Conservation (phyloP, 2,329 filamentous ascomycete species). For the Diplocarpon mali region DNA sequence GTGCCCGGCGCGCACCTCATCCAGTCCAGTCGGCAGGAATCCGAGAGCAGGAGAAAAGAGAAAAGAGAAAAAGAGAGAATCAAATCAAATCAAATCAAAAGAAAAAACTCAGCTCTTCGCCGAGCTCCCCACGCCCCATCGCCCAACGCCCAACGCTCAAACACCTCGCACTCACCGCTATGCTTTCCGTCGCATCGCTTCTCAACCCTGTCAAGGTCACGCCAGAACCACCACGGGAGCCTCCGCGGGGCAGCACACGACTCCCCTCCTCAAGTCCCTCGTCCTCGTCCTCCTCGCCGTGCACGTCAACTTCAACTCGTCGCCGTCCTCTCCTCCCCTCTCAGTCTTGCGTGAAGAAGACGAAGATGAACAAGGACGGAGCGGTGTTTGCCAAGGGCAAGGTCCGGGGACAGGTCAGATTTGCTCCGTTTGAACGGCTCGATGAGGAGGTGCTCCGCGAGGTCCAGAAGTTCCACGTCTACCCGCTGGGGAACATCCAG, state of each 20-base stretch:
- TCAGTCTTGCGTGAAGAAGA: conserved; percentile 31
- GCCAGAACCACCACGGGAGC: conserved; percentile 26
- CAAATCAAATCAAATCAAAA: too few relatives aligned
- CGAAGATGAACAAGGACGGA: conserved; percentile 55
- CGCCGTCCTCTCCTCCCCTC: conserved; percentile 16
- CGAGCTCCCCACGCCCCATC: conserved; percentile 5
- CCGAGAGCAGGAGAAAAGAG: conserved; percentile 17
- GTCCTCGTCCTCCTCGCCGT: conserved; percentile 20
- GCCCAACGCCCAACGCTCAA: conserved; percentile 8
- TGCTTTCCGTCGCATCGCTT: conserved; percentile 55
- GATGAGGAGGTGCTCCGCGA: conserved; percentile 44
- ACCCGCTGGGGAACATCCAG: conserved; percentile 51
- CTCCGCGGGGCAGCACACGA: conserved; percentile 27
- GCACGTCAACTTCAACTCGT: conserved; percentile 20
- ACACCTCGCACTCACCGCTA: conserved; percentile 28
- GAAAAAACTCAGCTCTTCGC: background rate
- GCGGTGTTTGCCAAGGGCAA: conserved; percentile 50
- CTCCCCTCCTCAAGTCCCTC: conserved; percentile 31
- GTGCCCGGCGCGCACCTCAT: background rate
- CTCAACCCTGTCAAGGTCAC: conserved; percentile 51
- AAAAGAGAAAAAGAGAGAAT: too few relatives aligned
- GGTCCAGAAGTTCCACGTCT: conserved; percentile 54
- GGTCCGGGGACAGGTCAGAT: conserved; percentile 58
- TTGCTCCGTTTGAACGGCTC: conserved; percentile 59
- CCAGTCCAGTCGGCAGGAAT: too few relatives aligned